Base-by-base conservation (phyloP, 106 monocot species). In the Allium sativum region DNA sequence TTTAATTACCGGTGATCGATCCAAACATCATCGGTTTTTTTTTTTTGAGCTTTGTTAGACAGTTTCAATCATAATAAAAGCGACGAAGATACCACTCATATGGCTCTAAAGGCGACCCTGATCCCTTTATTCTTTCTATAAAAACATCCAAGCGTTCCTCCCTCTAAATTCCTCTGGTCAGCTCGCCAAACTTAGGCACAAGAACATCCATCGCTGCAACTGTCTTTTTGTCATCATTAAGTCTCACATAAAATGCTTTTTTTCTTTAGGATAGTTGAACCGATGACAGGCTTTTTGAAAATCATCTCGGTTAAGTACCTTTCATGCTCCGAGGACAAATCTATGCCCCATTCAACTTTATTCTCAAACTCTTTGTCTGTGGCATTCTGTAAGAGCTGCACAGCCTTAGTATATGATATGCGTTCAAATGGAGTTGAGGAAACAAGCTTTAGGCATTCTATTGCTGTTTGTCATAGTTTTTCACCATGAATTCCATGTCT, bases 61-160 rank as follows among this genome's bases (percentile, higher is more conserved):
- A 0, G 5, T 31, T 31, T 31, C 31, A 1, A 31, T 31, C 31
- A 31, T 31, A 31, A 31, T 31, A 31, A 31, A 58, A 85, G 6
- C 84, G 78, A 9, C 92, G 91, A 40, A 98, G 77, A 72, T 92
- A 98, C 96, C 96, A 98, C 55, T 98, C 84, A 44, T 92, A 98
- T 14, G 86, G 86, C 68, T 98, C 88, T 6, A 92, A 70, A 12
- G 91, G 84, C 66, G 92, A 76, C 1, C 82, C 91, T 10, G 84
- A 20, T 15, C 80, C 92, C 42, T 52, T 55, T 67, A 98, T 98
- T 64, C 96, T 91, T 57, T 78, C 48, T 21, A 70, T n/a, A 70
- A 91, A 81, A 19, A 87, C 73, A 41, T 96, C 87, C 56, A 84
- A 52, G 8, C 96, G 71, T 62, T 96, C 96, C 68, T 95, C 94